Conservation (phyloP, 805 yeast genomes). For the Metschnikowia peoriensis region DNA sequence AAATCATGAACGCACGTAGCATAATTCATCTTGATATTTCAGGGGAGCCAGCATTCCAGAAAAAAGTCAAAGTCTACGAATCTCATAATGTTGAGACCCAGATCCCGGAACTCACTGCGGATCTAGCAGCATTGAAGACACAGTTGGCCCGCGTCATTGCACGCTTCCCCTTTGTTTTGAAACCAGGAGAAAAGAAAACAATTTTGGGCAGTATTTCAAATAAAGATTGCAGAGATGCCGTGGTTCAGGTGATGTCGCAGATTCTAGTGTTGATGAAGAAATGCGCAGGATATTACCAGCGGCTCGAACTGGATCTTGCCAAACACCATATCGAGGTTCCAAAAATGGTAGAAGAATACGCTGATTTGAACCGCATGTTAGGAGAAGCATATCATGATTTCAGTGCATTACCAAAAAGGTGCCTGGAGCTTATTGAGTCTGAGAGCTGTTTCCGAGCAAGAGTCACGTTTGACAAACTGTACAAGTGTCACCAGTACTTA, state of each 20-base stretch:
- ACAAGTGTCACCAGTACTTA: conserved; percentile 12
- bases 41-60: conserved; percentile 11
- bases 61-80: conserved; percentile 5
- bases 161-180: conserved; percentile 5
- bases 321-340: conserved; percentile 3
- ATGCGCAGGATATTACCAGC: conserved; percentile 10
- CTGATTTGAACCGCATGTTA: conserved; percentile 7
- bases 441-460: conserved; percentile 14
- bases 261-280: conserved; percentile 8
- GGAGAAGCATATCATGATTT: conserved; percentile 12
- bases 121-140: conserved; percentile 6
- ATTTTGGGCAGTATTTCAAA: conserved; percentile 4
- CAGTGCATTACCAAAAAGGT: conserved; percentile 9
- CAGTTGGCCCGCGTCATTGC: conserved; percentile 7
- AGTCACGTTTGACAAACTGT: conserved; percentile 14
- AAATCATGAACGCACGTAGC: background rate
- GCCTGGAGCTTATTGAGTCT: conserved; percentile 11
- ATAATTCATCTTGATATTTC: conserved; percentile 6
- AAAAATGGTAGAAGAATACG: conserved; percentile 5
- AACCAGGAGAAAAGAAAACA: conserved; percentile 2
- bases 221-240: conserved; percentile 6
- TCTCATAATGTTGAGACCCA: conserved; percentile 1
- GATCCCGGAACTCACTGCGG: conserved; percentile 5
- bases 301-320: conserved; percentile 2
- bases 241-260: conserved; percentile 8